These are phyloP conservation scores for Plasmodiophora brassicae DNA, from an alignment of 208 protist genomes.

Conservation along the genomic window DNA sequence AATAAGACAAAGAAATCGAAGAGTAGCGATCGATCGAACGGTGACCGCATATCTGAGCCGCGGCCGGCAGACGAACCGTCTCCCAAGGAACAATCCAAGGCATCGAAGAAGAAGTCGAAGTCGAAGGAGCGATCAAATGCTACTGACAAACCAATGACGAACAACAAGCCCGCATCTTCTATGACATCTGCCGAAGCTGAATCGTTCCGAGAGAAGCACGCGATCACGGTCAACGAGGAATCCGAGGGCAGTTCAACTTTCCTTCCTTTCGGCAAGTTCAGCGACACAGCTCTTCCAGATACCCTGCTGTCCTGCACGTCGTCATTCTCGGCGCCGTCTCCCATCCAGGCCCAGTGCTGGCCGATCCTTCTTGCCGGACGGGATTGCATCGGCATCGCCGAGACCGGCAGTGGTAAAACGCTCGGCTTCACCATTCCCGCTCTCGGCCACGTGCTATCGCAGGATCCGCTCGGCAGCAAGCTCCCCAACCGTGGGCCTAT, in stretches of 20 bases:
- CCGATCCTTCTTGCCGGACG: conserved; percentile 34
- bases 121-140: neutral
- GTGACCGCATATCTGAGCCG: no score
- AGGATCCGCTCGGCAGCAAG: conserved; percentile 50
- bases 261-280: neutral
- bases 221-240: neutral
- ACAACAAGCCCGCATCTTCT: neutral
- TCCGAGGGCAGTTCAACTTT: neutral
- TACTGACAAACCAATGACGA: neutral
- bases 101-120: neutral
- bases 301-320: neutral
- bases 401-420: conserved; percentile 61
- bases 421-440: conserved; percentile 52
- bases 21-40: no score
- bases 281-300: neutral
- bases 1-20: neutral
- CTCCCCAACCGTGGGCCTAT: conserved; percentile 61
- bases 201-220: neutral
- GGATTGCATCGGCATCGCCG: conserved; percentile 54
- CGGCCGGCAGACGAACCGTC: no score
- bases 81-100: no score
- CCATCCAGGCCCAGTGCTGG: conserved; percentile 50
- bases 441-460: neutral
- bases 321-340: conserved; percentile 39
- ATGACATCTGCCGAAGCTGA: neutral